These are phyloP conservation scores for Polychaeton citri DNA, from an alignment of 2,329 filamentous ascomycete species.

Conservation along the genomic window DNA sequence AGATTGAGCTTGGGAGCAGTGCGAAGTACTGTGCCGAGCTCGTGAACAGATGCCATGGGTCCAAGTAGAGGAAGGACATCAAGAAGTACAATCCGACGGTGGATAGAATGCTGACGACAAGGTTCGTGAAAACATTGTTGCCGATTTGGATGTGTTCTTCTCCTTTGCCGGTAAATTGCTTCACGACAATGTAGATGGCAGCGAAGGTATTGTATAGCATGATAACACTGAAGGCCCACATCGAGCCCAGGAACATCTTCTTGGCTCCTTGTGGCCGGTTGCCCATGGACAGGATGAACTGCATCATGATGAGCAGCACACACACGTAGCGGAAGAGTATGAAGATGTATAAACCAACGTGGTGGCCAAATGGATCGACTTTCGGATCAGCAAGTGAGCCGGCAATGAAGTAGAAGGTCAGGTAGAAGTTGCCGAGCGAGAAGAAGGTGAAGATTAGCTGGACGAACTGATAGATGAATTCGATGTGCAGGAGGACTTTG, in stretches of 20 bases:
- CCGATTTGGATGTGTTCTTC: conserved; percentile 45
- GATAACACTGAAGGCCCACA: conserved; percentile 84
- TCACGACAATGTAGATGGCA: conserved; percentile 73
- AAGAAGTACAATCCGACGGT: conserved; percentile 91
- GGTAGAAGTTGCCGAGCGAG: conserved; percentile 93
- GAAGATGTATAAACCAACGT: conserved; percentile 75
- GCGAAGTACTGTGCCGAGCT: conserved; percentile 84
- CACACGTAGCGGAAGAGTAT: conserved; percentile 72
- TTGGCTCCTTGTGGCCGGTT: conserved; percentile 92
- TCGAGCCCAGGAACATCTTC: conserved; percentile 74
- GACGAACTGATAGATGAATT: conserved; percentile 90
- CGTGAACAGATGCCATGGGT: conserved; percentile 99
- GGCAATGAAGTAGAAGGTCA: conserved; percentile 96
- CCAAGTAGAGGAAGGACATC: conserved; percentile 91
- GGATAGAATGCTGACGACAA: conserved; percentile 78
- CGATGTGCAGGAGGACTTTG: conserved; percentile 84
- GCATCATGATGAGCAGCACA: conserved; percentile 76
- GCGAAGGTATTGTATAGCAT: conserved; percentile 94
- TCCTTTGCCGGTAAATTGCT: conserved; percentile 47
- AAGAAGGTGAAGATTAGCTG: conserved; percentile 94
- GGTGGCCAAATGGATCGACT: conserved; percentile 84
- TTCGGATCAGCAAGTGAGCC: conserved; percentile 68
- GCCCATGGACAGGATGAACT: conserved; percentile 93
- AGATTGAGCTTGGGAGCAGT: conserved; percentile 85
- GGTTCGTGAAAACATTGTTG: conserved; percentile 86